Evolutionary conservation across 495 filamentous ascomycete species (phyloP), one percentile per base, ranked within the genome.

Genomic region (Penicillium daleae): DNA sequence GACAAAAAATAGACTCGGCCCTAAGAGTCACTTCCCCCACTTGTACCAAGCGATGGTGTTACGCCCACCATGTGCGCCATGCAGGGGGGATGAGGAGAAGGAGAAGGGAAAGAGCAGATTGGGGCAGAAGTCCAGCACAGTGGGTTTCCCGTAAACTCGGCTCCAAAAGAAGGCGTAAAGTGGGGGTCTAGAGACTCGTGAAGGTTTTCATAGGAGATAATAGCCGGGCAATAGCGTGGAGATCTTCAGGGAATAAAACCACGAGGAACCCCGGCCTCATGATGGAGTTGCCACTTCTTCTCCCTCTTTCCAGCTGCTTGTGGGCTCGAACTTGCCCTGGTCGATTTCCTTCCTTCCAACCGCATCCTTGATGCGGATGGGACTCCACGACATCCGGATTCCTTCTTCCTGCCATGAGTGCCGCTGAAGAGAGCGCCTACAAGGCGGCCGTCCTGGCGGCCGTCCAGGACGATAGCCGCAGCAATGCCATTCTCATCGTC

Each of bases 401-500:
- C 32, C 48, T 58, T 24, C 27, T 44, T 46, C 48, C 56, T 56
- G 51, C 40, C 21, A 65, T 69, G 69, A 61, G 60, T 27, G 66
- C 17, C 51, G 17, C 29, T 21, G 48, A 64, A 33, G 29, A 33
- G 31, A 22, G 19, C 51, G 64, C 65, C 54, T 42, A 50, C 12
- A 65, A 63, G 32, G 39, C 65, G 5, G 49, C 55, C 19, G 63
- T 66, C 24, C 24, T 60, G 29, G 61, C 27, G 19, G 63, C 58
- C 22, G 56, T 60, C 31, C 57, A 64, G 32, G 64, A 66, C 26
- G 61, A 68, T 22, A 63, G 69, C 51, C 60, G 66, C 2, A 75
- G 70, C 32, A 51, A 66, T 19, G 65, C 71, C 22, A 75, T 77
- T 29, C 29, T 70, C 10, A 67, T 69, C 26, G 71, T 75, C 10